Conservation (phyloP, 192 early-diverging fungal species). For the Oehlia diaphana region DNA sequence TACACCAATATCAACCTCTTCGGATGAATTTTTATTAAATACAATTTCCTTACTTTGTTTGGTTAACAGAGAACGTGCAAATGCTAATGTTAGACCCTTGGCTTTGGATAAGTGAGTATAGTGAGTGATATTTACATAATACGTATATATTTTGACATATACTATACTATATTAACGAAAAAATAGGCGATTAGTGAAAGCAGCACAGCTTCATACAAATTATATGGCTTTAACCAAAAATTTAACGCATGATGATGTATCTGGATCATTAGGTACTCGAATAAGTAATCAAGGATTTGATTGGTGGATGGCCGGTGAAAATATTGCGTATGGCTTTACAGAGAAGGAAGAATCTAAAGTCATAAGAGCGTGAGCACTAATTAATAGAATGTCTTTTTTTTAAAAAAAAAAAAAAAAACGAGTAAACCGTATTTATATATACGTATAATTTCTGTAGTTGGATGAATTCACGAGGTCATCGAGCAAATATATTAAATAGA, state of each 20-base stretch:
- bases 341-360: not conserved
- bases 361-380: conserved; percentile 16
- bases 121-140: too few relatives aligned
- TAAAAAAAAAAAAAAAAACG: not conserved
- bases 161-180: not conserved
- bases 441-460: conserved; percentile 25
- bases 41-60: conserved; percentile 8
- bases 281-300: conserved; percentile 5
- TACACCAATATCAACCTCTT: not conserved
- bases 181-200: conserved; percentile 2
- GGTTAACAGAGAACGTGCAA: conserved; percentile 19
- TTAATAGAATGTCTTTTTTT: not conserved
- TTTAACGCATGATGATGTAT: conserved; percentile 14
- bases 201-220: conserved; percentile 21
- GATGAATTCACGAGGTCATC: conserved; percentile 50
- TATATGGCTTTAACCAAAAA: conserved; percentile 21
- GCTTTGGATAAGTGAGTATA: conserved; percentile 5
- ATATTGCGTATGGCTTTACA: conserved; percentile 13
- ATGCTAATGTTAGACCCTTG: not conserved
- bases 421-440: not conserved
- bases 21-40: not conserved
- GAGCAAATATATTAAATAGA: conserved; percentile 46
- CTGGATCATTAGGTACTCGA: not conserved
- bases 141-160: not conserved
- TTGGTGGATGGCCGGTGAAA: conserved; percentile 17